Conservation (phyloP, 768 basidiomycete genomes). For the Xanthoconium purpureum region DNA sequence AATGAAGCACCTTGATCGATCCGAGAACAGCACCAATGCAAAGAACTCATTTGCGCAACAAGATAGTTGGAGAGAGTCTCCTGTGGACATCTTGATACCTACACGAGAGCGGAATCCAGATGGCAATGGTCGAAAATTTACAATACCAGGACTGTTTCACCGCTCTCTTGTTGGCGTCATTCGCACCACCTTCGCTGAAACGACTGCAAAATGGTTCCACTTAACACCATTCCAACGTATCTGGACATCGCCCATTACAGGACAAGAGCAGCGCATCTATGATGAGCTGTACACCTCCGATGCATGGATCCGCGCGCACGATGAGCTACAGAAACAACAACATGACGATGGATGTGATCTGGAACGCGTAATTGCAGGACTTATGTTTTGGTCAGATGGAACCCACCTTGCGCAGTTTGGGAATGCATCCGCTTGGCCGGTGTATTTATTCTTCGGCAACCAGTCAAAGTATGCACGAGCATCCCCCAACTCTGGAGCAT, state of each 20-base stretch:
- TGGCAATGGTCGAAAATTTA: constrained; percentile 18
- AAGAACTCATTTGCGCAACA: too few relatives aligned
- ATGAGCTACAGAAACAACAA: constrained; percentile 20
- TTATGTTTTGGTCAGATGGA: background rate
- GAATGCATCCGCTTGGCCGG: background rate
- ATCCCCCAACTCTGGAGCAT: background rate
- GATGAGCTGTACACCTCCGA: constrained; percentile 27
- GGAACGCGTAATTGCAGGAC: too few relatives aligned
- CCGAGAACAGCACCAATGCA: too few relatives aligned
- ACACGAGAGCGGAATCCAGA: constrained; percentile 15
- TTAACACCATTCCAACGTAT: constrained; percentile 24
- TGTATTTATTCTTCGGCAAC: background rate
- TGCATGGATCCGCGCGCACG: constrained; percentile 20
- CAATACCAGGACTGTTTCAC: constrained; percentile 29
- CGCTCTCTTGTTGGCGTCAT: constrained; percentile 19
- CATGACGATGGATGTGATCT: constrained; percentile 13
- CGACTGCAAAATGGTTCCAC: constrained; percentile 17
- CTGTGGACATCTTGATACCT: constrained; percentile 28
- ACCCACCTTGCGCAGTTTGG: background rate
- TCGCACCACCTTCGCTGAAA: constrained; percentile 3
- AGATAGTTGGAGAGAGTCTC: constrained; percentile 13
- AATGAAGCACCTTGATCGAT: too few relatives aligned
- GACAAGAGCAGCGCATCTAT: constrained; percentile 13
- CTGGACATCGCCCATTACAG: constrained; percentile 12
- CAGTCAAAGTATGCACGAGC: background rate